phyloP scores from a whole-genome alignment of 768 basidiomycete genomes.

The Cubamyces sp. region DNA sequence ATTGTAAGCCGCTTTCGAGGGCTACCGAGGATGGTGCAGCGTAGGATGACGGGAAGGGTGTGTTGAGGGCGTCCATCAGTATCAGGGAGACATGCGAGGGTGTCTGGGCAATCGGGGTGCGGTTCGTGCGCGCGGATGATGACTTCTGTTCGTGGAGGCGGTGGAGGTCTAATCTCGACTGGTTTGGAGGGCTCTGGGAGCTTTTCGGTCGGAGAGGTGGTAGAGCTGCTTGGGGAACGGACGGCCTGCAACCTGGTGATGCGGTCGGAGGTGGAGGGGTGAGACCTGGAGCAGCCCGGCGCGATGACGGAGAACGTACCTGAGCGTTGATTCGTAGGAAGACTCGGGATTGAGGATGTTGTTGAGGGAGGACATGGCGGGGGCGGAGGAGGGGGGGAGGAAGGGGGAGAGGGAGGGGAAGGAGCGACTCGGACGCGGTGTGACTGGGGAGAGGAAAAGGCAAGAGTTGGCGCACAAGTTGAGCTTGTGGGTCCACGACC shows the following conservation, averaged over 20 bases:
- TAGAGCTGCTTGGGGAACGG: conserved; percentile 27
- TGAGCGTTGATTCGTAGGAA: conserved; percentile 28
- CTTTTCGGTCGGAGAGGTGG: conserved; percentile 26
- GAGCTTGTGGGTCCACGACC: conserved; percentile 33
- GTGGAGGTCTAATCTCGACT: conserved; percentile 12
- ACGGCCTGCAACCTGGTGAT: conserved; percentile 21
- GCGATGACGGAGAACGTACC: conserved; percentile 22
- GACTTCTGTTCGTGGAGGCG: conserved; percentile 22
- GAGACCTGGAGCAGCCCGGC: conserved; percentile 11
- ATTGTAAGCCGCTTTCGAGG: conserved; percentile 77
- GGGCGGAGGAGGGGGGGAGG: conserved; percentile 10
- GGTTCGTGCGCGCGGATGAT: conserved; percentile 36
- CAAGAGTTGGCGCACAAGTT: conserved; percentile 32
- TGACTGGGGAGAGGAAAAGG: conserved; percentile 31
- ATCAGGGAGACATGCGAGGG: conserved; percentile 76
- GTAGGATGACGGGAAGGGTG: conserved; percentile 82
- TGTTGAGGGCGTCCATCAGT: conserved; percentile 81
- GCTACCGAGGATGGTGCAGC: conserved; percentile 83
- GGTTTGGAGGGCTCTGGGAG: conserved; percentile 3
- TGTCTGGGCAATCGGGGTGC: conserved; percentile 82
- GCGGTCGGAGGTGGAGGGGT: background rate
- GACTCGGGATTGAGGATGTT: conserved; percentile 36
- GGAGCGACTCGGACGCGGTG: conserved; percentile 12
- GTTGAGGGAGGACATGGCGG: conserved; percentile 34
- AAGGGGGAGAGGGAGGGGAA: conserved; percentile 19